Base-by-base conservation (phyloP, 257 asterid genomes). In the Solanum sejunctum region DNA sequence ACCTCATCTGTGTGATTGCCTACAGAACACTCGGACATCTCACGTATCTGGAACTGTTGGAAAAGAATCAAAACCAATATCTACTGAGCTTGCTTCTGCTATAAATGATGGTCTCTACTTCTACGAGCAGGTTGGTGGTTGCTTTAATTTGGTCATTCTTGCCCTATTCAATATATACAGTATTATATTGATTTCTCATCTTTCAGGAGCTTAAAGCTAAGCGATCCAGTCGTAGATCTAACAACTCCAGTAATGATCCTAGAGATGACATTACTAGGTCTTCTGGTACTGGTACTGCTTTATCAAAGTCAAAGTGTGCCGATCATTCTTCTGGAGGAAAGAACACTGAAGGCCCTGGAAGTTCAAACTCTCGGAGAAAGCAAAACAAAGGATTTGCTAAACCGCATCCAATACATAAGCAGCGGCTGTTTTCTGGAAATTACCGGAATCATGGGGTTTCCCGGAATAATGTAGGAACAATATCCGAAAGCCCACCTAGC, bases 1-100 rank as follows among this genome's bases (percentile, higher is more conserved):
- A 18, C 28, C 15, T 15, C 41, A 26, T 41, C 8, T 73, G 36
- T 60, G 71, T 83, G 85, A 20, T 72, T 85, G 63, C 67, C 45
- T 91, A 51, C 95, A 96, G 98, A 90, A 92, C 91, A 87, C 88
- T 78, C 88, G 69, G 81, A 86, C 55, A 49, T 85, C 84, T 84
- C 91, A 91, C 83, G 91, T 88, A 69, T 84, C 92, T n/a, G 88
- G 85, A 63, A 84, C 82, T 79, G 80, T 5, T 82, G 64, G 73
- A 58, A 87, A 84, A 84, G 92, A 91, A 81, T 89, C 97, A 83
- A 84, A 91, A 86, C 63, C 90, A 84, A 87, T 96, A 75, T 89
- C 99, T 85, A 81, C 63, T 85, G 99, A 96, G 92, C 94, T 90
- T 88, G 99, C 98, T 86, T 94, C 95, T 80, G 92, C 96, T 67